Evolutionary conservation across 2,329 filamentous ascomycete species (phyloP).

Genomic region (Pezicula radicicola): DNA sequence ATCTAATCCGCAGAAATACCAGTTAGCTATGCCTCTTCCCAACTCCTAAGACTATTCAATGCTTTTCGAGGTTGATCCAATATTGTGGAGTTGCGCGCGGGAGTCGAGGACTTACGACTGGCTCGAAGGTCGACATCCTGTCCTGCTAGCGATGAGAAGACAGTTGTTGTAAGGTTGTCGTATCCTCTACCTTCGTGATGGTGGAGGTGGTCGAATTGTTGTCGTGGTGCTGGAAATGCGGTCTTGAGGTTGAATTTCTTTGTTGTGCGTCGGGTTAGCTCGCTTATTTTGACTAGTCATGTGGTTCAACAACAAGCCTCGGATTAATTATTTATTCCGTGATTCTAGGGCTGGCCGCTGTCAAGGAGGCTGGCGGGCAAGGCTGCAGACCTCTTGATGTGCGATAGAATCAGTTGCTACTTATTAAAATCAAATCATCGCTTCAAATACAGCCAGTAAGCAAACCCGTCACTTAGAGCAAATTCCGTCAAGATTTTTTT

Average conservation of each 20-base stretch:
- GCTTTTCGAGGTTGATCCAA: constrained; percentile 1
- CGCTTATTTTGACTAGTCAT: no score
- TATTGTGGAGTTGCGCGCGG: constrained; percentile 6
- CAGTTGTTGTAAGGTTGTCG: constrained; percentile 27
- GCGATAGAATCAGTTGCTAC: no score
- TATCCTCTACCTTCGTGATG: constrained; percentile 33
- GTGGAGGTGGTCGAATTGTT: constrained; percentile 18
- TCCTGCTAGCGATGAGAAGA: constrained; percentile 31
- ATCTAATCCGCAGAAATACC: constrained; percentile 54
- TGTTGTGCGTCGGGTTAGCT: no score
- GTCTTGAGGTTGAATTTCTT: constrained; percentile 11
- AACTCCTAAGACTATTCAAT: constrained; percentile 4
- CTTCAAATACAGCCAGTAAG: no score
- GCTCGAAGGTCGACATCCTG: constrained; percentile 69
- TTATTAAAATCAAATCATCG: no score
- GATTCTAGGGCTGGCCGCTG: no score
- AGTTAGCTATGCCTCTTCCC: constrained; percentile 27
- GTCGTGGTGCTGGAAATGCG: constrained; percentile 23
- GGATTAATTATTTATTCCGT: no score
- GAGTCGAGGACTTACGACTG: constrained; percentile 56
- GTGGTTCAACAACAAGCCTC: no score
- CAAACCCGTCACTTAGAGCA: no score
- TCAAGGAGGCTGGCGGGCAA: no score
- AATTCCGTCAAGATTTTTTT: no score
- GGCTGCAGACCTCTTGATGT: no score